Evolutionary conservation across 1,284 basidiomycete species (phyloP).

Genomic region (Ustilago curta): DNA sequence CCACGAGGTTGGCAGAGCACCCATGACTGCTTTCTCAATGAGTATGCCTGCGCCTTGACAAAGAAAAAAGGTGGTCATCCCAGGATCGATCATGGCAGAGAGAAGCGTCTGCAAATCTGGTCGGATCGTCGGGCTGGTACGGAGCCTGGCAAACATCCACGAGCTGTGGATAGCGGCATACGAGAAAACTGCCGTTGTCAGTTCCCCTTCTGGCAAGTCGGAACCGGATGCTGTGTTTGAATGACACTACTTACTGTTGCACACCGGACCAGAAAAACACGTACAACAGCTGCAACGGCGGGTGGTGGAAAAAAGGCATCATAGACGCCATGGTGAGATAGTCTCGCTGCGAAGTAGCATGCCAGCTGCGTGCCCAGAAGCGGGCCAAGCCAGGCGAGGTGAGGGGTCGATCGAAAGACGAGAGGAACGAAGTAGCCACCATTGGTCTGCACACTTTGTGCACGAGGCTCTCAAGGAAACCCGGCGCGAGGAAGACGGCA

Average conservation of each 20-base stretch:
- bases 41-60: conserved; percentile 33
- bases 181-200: neutral
- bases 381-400: conserved; percentile 26
- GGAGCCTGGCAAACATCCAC: conserved; percentile 32
- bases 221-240: neutral
- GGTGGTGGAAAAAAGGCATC: conserved; percentile 17
- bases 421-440: conserved; percentile 23
- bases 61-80: conserved; percentile 44
- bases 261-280: conserved; percentile 48
- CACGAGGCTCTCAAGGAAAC: conserved; percentile 17
- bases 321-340: conserved; percentile 30
- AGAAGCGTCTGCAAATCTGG: conserved; percentile 3
- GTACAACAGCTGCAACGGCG: conserved; percentile 27
- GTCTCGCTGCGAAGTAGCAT: conserved; percentile 35
- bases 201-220: neutral
- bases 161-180: conserved; percentile 15
- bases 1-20: conserved; percentile 17
- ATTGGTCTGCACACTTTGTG: conserved; percentile 21
- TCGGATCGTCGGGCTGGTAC: neutral
- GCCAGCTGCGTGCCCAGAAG: conserved; percentile 49
- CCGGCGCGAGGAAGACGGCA: conserved; percentile 19
- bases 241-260: conserved; percentile 39
- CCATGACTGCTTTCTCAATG: conserved; percentile 25
- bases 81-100: conserved; percentile 24
- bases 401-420: conserved; percentile 32